Conservation (phyloP, 2,329 filamentous ascomycete species). For the Aspergillus luchuensis region DNA sequence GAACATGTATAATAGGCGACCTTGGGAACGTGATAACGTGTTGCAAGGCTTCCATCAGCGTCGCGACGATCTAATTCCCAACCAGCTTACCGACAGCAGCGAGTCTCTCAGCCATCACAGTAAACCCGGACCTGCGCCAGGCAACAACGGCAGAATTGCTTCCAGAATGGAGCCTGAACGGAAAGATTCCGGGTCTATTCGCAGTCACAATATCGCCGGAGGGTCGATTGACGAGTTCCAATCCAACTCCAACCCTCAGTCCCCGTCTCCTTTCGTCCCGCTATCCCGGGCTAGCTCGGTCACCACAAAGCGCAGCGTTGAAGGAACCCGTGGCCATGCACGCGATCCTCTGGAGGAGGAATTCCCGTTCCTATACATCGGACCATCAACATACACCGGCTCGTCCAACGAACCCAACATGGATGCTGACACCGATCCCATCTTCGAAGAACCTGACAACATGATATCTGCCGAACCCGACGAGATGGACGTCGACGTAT, state of each 20-base stretch:
- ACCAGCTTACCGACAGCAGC: slow-evolving; percentile 14
- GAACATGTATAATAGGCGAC: slow-evolving; percentile 54
- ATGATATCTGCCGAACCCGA: slow-evolving; percentile 40
- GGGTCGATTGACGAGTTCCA: slow-evolving; percentile 22
- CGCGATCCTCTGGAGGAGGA: slow-evolving; percentile 67
- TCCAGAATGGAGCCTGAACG: slow-evolving; percentile 23
- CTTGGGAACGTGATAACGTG: slow-evolving; percentile 53
- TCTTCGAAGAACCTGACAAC: slow-evolving; percentile 32
- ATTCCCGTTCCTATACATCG: slow-evolving; percentile 74
- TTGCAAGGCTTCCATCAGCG: slow-evolving; percentile 55
- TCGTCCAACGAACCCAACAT: slow-evolving; percentile 20
- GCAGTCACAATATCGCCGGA: slow-evolving; percentile 22
- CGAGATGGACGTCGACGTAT: slow-evolving; percentile 22
- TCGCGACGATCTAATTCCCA: slow-evolving; percentile 11
- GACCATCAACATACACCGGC: slow-evolving; percentile 55
- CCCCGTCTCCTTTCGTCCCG: slow-evolving; percentile 31
- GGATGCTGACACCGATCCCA: slow-evolving; percentile 14
- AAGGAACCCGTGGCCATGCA: slow-evolving; percentile 61
- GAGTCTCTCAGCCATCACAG: slow-evolving; percentile 18
- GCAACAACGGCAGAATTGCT: slow-evolving; percentile 18
- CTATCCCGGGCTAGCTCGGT: slow-evolving; percentile 34
- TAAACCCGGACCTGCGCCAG: slow-evolving; percentile 16
- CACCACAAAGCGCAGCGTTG: slow-evolving; percentile 41
- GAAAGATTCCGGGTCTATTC: slow-evolving; percentile 31
- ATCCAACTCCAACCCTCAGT: slow-evolving; percentile 27